Base-by-base conservation (phyloP, 2,329 filamentous ascomycete species). In the Ambrosiella beaveri region DNA sequence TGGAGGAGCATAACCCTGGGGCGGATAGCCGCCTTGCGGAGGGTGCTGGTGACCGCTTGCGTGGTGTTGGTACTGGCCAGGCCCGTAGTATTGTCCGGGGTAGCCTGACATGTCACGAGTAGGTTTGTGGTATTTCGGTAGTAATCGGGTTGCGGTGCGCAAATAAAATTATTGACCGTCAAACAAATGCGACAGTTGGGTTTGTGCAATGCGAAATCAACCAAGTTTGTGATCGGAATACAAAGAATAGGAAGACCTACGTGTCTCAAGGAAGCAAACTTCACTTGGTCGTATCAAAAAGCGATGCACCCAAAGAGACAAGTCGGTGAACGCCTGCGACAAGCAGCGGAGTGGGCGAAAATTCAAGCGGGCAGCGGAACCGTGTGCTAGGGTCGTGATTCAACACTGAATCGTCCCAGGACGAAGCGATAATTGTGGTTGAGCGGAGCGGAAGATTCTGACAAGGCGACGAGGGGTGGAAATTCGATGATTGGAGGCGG, bases 31-130 rank as follows among this genome's bases (percentile, higher is more conserved):
- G 27, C 27, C 27, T 3, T 58, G 61, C 51, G 65, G 64, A 45
- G 64, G 63, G 55, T 57, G 27, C 27, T 27, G 54, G 55, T 58
- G 59, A 9, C 63, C 62, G 54, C 61, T 63, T 55, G 5, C 27
- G 27, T 27, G 27, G 27, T 65, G 64, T 13, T 53, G 59, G 11
- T 44, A 63, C 57, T 65, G 62, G 50, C 64, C 61, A 51, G 65
- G 62, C 12, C 65, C 62, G 35, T 66, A 65, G 53, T 52, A 40
- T 47, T 59, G 54, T 40, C 59, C 59, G 40, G 59, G 59, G 39
- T 61, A 61, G 36, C 59, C 59, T 19, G 59, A 61, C 59, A 61
- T 61, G 7, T 38, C 39, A 13, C n/a, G 27, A 13, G 17, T 17
- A 6, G 56, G 11, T 36, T 19, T 13, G 37, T 41, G 38, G 17